Evolutionary conservation across 2,329 filamentous ascomycete genomes (phyloP).

Genomic region (Aspergillus melleus): DNA sequence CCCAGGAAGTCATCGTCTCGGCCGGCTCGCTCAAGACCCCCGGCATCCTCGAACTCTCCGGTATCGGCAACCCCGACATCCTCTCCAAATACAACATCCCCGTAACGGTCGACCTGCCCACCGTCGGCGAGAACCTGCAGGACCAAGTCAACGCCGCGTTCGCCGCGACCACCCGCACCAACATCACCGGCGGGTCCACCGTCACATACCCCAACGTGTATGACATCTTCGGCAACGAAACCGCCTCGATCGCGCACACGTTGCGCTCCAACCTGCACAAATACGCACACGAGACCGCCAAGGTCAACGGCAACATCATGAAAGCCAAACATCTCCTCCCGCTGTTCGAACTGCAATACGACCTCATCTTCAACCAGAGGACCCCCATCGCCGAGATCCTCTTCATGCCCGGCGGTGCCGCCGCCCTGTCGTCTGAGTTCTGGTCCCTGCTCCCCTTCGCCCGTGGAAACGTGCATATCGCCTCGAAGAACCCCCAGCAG

Average conservation of each 20-base stretch:
- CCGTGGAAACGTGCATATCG: constrained; percentile 27
- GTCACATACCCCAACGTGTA: constrained; percentile 9
- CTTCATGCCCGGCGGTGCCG: constrained; percentile 16
- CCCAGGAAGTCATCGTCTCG: constrained; percentile 59
- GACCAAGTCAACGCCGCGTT: constrained; percentile 12
- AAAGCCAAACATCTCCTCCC: constrained; percentile 22
- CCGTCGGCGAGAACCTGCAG: constrained; percentile 42
- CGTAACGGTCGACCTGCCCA: constrained; percentile 31
- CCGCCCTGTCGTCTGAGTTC: constrained; percentile 21
- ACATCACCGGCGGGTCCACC: constrained; percentile 2
- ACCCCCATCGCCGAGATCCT: constrained; percentile 29
- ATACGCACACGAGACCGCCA: constrained; percentile 23
- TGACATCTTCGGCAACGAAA: constrained; percentile 11
- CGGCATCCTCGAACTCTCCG: constrained; percentile 60
- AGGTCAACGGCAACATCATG: constrained; percentile 22
- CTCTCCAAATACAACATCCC: constrained; percentile 28
- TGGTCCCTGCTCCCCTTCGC: constrained; percentile 31
- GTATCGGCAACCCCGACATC: constrained; percentile 50
- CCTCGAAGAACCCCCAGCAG: constrained; percentile 18
- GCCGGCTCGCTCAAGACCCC: constrained; percentile 60
- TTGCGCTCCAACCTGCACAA: constrained; percentile 13
- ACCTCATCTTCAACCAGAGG: constrained; percentile 26
- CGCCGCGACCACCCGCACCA: background rate
- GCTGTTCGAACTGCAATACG: constrained; percentile 27
- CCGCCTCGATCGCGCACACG: background rate